phyloP scores from a whole-genome alignment of 495 filamentous ascomycete species.

The Penicillium odoratum region DNA sequence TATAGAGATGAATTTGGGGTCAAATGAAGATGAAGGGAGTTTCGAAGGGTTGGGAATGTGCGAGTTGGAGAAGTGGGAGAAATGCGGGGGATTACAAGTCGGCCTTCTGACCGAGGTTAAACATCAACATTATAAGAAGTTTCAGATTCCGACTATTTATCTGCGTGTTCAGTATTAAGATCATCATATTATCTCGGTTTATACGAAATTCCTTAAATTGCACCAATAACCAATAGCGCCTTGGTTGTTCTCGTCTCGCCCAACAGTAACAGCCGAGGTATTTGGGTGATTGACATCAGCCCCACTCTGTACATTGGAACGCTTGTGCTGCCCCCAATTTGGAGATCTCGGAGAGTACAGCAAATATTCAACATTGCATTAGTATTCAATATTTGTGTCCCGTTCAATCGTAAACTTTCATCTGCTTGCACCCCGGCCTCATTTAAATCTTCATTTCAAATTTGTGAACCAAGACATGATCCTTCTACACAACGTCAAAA shows the following conservation, averaged over 20 bases:
- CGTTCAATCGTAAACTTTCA: not conserved
- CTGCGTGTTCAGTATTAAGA: not conserved
- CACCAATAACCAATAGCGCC: no score
- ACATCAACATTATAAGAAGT: not conserved
- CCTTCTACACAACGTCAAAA: constrained; percentile 35
- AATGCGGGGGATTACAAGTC: constrained; percentile 27
- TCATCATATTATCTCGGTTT: not conserved
- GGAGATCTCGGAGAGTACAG: constrained; percentile 4
- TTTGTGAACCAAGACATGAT: not conserved
- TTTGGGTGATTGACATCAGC: constrained; percentile 5
- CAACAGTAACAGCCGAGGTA: constrained; percentile 4
- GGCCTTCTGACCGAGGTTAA: constrained; percentile 26
- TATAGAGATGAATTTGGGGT: not conserved
- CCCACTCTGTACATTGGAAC: not conserved
- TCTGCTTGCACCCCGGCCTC: not conserved
- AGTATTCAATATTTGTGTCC: not conserved
- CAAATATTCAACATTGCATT: not conserved
- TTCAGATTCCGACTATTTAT: not conserved
- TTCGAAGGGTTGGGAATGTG: constrained; percentile 9
- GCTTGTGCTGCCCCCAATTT: not conserved
- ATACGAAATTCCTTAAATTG: not conserved
- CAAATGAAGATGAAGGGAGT: constrained; percentile 16
- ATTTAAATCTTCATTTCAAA: not conserved
- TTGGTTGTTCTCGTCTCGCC: not conserved
- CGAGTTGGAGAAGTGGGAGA: constrained; percentile 32